Conservation (phyloP, 2,329 filamentous ascomycete genomes). For the Aspergillus sergii region DNA sequence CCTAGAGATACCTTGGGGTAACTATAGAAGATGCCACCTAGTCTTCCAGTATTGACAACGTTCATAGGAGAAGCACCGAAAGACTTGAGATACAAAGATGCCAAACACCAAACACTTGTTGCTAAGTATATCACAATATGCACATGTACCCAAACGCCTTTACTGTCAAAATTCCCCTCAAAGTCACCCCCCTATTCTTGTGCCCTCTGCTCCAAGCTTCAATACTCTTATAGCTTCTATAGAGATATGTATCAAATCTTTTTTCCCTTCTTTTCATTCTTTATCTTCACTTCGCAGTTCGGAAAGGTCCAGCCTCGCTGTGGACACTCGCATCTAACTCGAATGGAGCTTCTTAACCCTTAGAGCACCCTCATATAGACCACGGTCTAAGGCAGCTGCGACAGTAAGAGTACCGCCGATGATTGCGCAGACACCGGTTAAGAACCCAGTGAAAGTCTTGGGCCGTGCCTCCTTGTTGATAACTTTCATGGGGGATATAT, state of each 20-base stretch:
- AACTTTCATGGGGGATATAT: conserved; percentile 99
- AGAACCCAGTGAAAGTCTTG: conserved; percentile 88
- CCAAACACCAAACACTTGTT: conserved; percentile 7
- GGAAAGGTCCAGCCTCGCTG: not conserved
- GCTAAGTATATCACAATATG: conserved; percentile 5
- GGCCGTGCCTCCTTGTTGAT: conserved; percentile 90
- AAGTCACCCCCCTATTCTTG: not conserved
- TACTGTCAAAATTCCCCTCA: not conserved
- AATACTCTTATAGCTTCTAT: not conserved
- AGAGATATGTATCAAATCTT: not conserved
- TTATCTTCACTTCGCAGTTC: not conserved
- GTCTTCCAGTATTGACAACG: not conserved
- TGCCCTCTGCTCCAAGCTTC: not conserved
- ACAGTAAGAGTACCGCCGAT: conserved; percentile 95
- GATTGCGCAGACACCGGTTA: conserved; percentile 91
- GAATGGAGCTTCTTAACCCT: conserved; percentile 84
- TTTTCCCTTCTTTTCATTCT: not conserved
- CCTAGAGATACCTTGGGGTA: not conserved
- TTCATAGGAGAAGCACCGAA: not conserved
- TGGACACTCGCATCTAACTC: conserved; percentile 41
- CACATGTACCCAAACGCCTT: conserved; percentile 13
- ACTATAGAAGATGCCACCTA: not conserved
- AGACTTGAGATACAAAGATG: not conserved
- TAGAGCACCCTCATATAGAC: conserved; percentile 83
- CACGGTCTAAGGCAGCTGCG: conserved; percentile 87